Evolutionary conservation across 768 basidiomycete genomes (phyloP), one percentile per base, ranked within the genome.

Genomic region (Paxillus rubicundulus): DNA sequence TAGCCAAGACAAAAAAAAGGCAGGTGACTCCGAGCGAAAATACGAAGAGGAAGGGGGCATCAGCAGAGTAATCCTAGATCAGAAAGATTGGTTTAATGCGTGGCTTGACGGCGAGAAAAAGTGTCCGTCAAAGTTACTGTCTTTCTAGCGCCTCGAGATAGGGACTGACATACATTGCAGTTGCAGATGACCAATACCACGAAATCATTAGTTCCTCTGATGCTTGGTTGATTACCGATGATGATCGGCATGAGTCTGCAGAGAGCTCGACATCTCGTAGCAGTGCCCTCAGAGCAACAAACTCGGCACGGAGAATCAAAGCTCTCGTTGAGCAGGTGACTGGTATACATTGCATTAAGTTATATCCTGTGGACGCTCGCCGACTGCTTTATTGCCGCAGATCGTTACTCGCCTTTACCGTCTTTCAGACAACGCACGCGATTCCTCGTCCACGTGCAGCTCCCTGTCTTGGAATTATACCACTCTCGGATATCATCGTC

Each of bases 311-410:
- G 27, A 79, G 88, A 60, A 74, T 98, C 53, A 90, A 89, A 63
- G 83, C 88, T 21, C 75, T 98, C 17, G 76, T 97, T 10, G 92
- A 97, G 60, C 95, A 97, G 71, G 84, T 98, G 49, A 94, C 94
- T 52, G 91, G 92, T 89, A 50, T 44, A 76, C 58, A 17, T 17
- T 18, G 54, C 46, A 17, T 20, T 18, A 43, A 17, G 32, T 39
- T 3, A 46, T 9, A n/a, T 34, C 10, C 21, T 34, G 10, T 50
- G 5, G 34, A 17, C 33, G 12, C 53, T 56, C 47, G 53, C 33
- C 21, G 14, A 40, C 30, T 21, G 6, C 32, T n/a, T 37, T 30
- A n/a, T 42, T 12, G 34, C 3, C n/a, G 9, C 59, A 93, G 94
- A 96, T 66, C 94, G 95, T 9, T 99, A 98, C 68, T 84, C 86